Base-by-base conservation (phyloP, 23 red algal genomes). In the Rhodosorus marinus region DNA sequence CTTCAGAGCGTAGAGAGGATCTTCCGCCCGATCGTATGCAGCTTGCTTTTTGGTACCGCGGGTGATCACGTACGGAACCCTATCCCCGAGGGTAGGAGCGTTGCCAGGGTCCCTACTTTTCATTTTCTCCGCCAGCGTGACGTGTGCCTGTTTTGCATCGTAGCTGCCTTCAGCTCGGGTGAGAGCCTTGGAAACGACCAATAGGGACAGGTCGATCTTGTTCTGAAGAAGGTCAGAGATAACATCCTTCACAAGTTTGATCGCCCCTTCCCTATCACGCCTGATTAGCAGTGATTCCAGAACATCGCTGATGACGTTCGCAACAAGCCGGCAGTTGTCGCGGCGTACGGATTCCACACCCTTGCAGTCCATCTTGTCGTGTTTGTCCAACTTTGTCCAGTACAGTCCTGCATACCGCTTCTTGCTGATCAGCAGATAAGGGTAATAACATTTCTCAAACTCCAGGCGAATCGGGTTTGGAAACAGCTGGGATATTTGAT, bases 341-440 rank as follows among this genome's bases (percentile, higher is more conserved):
- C 90, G 79, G 4, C 90, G 66, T 20, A 98, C 90, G 8, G 90
- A 60, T 72, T 98, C 90, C 48, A 98, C 67, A 36, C 90, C 90
- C 51, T 98, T 98, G 58, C 72, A 81, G 64, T 98, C 90, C 90
- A 98, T 98, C 57, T 85, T 85, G 69, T 98, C 90, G 57, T 79
- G 74, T 19, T 60, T 53, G 14, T 84, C 65, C 4, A 62, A 35
- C 4, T 67, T 72, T 6, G 90, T 98, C 90, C 90, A 98, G 0
- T 76, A 69, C 33, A 86, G 73, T 31, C 90, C 90, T 5, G 90
- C 90, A 36, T 98, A 98, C 24, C 90, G 70, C 35, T 98, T 98
- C 78, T 98, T 98, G 42, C 51, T 80, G 8, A 98, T 81, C 5
- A 98, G 60, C 52, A 98, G 52, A 62, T 85, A 98, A 9, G 90